Percentiles rank a stretch among this genome's conserved stretches.
phyloP scores from a whole-genome alignment of 2,329 filamentous ascomycete species.

The Rosellinia necatrix region DNA sequence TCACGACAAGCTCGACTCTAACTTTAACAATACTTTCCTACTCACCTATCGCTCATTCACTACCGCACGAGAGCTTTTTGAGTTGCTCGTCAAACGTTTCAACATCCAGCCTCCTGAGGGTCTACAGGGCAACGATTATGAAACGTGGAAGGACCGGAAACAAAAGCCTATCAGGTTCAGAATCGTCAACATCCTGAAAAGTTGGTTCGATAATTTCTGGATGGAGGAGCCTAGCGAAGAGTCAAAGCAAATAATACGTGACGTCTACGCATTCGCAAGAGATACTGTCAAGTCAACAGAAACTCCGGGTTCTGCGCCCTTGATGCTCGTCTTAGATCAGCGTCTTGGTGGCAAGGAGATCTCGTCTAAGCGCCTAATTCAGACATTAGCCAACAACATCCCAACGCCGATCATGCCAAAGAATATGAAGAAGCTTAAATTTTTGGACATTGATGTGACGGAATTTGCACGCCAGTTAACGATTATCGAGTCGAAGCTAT shows the following conservation, averaged over 20 bases:
- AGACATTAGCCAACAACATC: slow-evolving; percentile 81
- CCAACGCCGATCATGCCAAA: slow-evolving; percentile 92
- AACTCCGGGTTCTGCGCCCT: slow-evolving; percentile 81
- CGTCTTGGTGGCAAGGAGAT: slow-evolving; percentile 86
- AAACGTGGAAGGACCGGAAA: slow-evolving; percentile 89
- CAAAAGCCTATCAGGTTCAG: slow-evolving; percentile 95
- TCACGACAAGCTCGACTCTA: slow-evolving; percentile 93
- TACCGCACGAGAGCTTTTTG: slow-evolving; percentile 85
- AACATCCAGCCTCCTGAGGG: slow-evolving; percentile 89
- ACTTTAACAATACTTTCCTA: slow-evolving; percentile 96
- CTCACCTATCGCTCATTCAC: slow-evolving; percentile 97
- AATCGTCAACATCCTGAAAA: slow-evolving; percentile 96
- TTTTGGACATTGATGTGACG: slow-evolving; percentile 91
- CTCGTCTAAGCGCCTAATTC: slow-evolving; percentile 81
- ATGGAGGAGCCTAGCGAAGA: slow-evolving; percentile 91
- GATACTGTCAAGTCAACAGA: slow-evolving; percentile 92
- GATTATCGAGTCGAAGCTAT: slow-evolving; percentile 92
- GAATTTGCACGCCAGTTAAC: slow-evolving; percentile 98
- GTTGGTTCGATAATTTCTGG: slow-evolving; percentile 98
- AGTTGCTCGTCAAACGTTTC: slow-evolving; percentile 89
- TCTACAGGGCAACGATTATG: slow-evolving; percentile 74
- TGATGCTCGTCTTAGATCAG: slow-evolving; percentile 88
- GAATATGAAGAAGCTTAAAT: slow-evolving; percentile 99
- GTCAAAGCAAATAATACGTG: slow-evolving; percentile 81
- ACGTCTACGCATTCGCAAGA: slow-evolving; percentile 88